Percentiles rank a stretch among this genome's conserved stretches.
These are phyloP conservation scores for Chaetoceros tenuissimus DNA, from an alignment of 108 stramenopile genomes.

Conservation along the genomic window DNA sequence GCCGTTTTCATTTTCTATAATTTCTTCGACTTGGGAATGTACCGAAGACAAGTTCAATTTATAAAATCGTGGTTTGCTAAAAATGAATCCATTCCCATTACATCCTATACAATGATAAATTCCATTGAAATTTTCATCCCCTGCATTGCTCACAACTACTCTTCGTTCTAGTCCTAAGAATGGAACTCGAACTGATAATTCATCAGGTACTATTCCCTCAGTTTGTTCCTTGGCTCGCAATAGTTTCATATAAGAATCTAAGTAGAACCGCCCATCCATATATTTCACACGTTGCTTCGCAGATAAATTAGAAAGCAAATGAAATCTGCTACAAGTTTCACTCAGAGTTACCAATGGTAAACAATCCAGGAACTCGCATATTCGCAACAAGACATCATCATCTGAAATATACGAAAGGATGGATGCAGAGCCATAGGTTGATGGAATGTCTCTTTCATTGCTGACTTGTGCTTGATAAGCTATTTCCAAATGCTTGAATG, in stretches of 20 bases:
- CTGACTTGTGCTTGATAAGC: conserved; percentile 49
- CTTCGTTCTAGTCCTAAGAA: conserved; percentile 43
- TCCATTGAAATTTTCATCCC: conserved; percentile 75
- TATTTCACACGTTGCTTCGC: conserved; percentile 48
- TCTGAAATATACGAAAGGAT: conserved; percentile 52
- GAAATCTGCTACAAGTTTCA: conserved; percentile 54
- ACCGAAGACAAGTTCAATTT: conserved; percentile 19
- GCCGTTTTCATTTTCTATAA: conserved; percentile 5
- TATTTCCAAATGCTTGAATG: conserved; percentile 48
- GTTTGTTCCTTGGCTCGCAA: conserved; percentile 71
- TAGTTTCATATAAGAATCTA: conserved; percentile 53
- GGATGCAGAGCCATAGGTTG: conserved; percentile 15
- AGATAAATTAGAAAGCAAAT: conserved; percentile 35
- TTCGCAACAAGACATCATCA: conserved; percentile 60
- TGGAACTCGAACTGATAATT: conserved; percentile 43
- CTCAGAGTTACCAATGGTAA: conserved; percentile 46
- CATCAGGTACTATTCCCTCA: conserved; percentile 26
- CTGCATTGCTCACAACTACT: conserved; percentile 43
- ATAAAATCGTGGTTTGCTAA: conserved; percentile 62
- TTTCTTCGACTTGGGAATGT: too few species aligned
- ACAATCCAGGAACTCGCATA: conserved; percentile 65
- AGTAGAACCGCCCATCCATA: conserved; percentile 33
- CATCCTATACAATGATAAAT: conserved; percentile 73
- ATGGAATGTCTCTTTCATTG: conserved; percentile 13
- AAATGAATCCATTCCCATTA: conserved; percentile 68